Conservation (phyloP, 305 asterid species). For the Solanum hybrid region DNA sequence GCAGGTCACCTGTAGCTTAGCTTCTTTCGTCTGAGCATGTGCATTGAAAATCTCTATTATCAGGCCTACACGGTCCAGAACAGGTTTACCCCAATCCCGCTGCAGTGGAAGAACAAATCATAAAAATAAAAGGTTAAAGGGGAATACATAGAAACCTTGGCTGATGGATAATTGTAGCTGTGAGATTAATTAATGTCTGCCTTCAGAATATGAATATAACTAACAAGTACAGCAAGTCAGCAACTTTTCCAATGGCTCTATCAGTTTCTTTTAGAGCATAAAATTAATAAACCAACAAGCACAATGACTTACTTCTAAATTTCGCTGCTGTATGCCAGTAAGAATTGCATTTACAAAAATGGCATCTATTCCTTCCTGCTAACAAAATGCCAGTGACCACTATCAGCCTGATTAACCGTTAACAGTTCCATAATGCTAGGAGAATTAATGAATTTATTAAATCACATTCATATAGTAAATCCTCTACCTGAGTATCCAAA, state of each 20-base stretch:
- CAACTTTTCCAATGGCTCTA: background rate
- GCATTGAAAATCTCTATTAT: slow-evolving; percentile 94
- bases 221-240: background rate
- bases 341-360: slow-evolving; percentile 83
- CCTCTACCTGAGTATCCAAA: slow-evolving; percentile 22
- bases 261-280: background rate
- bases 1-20: slow-evolving; percentile 65
- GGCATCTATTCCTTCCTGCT: slow-evolving; percentile 74
- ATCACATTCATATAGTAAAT: background rate
- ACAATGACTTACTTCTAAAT: slow-evolving; percentile 58
- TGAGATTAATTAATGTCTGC: background rate
- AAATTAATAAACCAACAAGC: background rate
- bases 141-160: background rate
- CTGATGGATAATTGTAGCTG: background rate
- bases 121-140: background rate
- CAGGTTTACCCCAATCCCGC: slow-evolving; percentile 84
- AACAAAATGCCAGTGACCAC: background rate
- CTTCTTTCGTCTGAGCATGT: slow-evolving; percentile 98
- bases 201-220: background rate
- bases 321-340: slow-evolving; percentile 76
- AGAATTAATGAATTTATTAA: background rate
- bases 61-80: slow-evolving; percentile 85
- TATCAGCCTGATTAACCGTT: background rate
- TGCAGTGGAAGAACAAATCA: slow-evolving; percentile 16
- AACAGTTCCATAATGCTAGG: background rate